These are phyloP conservation scores for Hydrangea macrophylla DNA, from an alignment of 148 eudicot genomes.

Conservation along the genomic window DNA sequence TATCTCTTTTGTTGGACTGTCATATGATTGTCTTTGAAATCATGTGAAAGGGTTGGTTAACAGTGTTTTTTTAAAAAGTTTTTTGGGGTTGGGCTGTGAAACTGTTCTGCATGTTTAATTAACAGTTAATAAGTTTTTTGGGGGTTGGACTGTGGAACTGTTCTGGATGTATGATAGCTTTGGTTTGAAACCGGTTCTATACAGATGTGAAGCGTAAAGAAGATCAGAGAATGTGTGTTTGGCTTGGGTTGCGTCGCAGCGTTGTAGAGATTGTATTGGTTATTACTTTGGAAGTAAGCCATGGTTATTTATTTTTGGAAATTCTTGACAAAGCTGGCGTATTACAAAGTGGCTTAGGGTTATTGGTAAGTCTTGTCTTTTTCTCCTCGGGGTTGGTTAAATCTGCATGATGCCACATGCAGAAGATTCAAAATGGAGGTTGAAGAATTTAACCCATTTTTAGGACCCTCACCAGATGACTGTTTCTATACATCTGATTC, in stretches of 20 bases:
- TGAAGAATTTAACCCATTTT: background rate
- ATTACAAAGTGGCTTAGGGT: background rate
- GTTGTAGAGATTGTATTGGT: background rate
- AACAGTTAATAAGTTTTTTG: background rate
- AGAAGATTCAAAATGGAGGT: background rate
- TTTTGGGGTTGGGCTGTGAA: background rate
- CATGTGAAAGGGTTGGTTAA: background rate
- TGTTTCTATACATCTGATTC: too few relatives aligned
- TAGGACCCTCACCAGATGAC: conserved; percentile 6
- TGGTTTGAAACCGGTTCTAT: background rate
- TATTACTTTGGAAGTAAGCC: background rate
- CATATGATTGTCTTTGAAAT: background rate
- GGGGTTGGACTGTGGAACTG: background rate
- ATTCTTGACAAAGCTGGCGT: conserved; percentile 4
- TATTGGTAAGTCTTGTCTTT: background rate
- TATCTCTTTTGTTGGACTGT: background rate
- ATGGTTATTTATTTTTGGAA: background rate
- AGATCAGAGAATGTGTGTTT: background rate
- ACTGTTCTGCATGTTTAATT: background rate
- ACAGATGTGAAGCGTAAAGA: background rate
- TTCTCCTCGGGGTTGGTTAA: background rate
- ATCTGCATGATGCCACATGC: background rate
- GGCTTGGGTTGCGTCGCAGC: background rate
- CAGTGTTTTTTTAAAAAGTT: background rate
- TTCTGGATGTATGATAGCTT: background rate